Conservation (phyloP, 306 rosid species). For the Purshia tridentata region DNA sequence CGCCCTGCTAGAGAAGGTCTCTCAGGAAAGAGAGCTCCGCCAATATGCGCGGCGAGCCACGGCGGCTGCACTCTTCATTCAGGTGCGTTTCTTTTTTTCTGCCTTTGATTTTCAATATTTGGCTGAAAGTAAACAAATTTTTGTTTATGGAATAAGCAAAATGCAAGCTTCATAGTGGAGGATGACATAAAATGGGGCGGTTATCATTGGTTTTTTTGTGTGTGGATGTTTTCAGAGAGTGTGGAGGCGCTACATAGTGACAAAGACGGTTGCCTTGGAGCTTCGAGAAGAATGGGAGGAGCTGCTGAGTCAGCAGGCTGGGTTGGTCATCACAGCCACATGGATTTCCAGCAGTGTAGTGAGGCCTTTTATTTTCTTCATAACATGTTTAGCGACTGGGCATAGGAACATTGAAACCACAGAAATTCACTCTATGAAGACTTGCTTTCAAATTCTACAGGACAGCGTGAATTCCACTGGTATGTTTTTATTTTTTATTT, state of each 20-base stretch:
- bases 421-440: conserved; percentile 48
- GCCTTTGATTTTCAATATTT: not conserved
- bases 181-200: not conserved
- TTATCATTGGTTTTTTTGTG: not conserved
- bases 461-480: conserved; percentile 80
- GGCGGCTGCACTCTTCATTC: conserved; percentile 81
- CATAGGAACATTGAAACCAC: conserved; percentile 38
- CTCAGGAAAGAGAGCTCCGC: conserved; percentile 86
- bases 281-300: conserved; percentile 82
- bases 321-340: conserved; percentile 35
- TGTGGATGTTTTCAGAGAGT: conserved; percentile 57
- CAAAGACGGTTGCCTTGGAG: conserved; percentile 51
- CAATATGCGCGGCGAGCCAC: conserved; percentile 75
- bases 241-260: conserved; percentile 76
- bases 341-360: conserved; percentile 59
- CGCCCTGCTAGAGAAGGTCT: conserved; percentile 80
- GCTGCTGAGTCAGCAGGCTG: conserved; percentile 40
- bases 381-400: conserved; percentile 44
- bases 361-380: conserved; percentile 86
- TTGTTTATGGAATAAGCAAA: not conserved
- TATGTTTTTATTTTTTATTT: conserved; percentile 33
- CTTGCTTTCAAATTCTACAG: conserved; percentile 64
- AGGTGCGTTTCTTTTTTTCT: conserved; percentile 38
- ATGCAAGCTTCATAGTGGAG: not conserved
- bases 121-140: not conserved